phyloP scores from a whole-genome alignment of 1,284 basidiomycete genomes.

The Volvariella surrecta region DNA sequence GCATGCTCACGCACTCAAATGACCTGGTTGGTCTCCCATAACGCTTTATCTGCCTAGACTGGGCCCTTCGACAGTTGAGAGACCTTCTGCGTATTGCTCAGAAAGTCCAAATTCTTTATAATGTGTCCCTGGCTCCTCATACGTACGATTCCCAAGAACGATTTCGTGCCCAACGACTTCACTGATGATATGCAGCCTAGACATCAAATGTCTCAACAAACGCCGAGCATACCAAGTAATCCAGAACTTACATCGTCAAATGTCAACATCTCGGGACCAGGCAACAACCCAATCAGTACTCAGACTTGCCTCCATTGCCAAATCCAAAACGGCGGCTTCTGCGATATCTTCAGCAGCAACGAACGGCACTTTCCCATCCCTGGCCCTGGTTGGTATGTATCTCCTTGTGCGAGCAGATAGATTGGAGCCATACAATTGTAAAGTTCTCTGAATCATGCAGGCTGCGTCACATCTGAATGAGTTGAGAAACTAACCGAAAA shows the following conservation, averaged over 20 bases:
- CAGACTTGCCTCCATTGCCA: background rate
- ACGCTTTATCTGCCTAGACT: too few relatives aligned
- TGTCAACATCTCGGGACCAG: background rate
- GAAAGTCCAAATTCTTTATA: background rate
- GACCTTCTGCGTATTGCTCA: background rate
- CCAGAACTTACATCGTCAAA: background rate
- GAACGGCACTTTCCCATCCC: conserved; percentile 17
- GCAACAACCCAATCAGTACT: background rate
- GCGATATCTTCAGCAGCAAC: conserved; percentile 20
- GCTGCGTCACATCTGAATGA: too few relatives aligned
- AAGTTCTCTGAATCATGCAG: conserved; percentile 15
- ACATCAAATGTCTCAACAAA: background rate
- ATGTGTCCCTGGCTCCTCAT: background rate
- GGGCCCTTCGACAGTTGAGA: background rate
- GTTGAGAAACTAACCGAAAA: conserved; percentile 16
- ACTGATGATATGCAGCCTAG: background rate
- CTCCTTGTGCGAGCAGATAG: conserved; percentile 13
- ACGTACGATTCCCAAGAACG: background rate
- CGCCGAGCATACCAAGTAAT: background rate
- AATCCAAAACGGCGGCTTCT: conserved; percentile 10
- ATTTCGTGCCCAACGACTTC: background rate
- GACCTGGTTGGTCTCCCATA: too few relatives aligned
- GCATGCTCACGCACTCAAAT: too few relatives aligned
- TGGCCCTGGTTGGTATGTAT: conserved; percentile 13
- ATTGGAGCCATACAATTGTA: conserved; percentile 5